Conservation (phyloP, 2,329 filamentous ascomycete species). For the Diaporthe nobilis region DNA sequence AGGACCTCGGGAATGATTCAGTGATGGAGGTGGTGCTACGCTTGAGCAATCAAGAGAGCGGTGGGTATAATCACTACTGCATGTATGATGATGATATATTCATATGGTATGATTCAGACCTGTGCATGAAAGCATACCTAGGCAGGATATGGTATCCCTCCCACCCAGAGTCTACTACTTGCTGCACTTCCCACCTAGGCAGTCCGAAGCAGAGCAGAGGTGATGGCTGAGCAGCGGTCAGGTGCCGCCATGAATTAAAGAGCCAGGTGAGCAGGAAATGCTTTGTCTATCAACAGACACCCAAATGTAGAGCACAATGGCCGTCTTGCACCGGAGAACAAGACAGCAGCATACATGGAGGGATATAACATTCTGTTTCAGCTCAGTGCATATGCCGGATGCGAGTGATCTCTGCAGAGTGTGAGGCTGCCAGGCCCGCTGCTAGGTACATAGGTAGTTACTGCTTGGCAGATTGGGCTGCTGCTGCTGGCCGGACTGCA, state of each 20-base stretch:
- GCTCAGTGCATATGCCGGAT: neutral
- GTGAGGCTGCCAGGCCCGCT: conserved; percentile 9
- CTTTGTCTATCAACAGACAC: conserved; percentile 12
- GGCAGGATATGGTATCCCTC: neutral
- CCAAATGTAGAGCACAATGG: neutral
- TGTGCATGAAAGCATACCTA: conserved; percentile 7
- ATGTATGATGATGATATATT: conserved; percentile 9
- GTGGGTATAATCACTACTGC: neutral
- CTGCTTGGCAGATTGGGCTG: conserved; percentile 8
- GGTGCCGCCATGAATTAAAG: neutral
- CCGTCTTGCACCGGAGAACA: neutral
- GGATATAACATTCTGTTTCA: neutral
- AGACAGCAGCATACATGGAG: neutral
- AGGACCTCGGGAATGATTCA: conserved; percentile 11
- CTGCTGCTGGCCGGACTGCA: neutral
- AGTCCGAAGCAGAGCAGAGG: neutral
- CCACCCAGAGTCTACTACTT: neutral
- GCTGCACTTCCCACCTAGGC: neutral
- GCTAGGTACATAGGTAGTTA: neutral
- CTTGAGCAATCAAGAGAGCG: neutral
- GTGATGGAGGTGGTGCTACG: neutral
- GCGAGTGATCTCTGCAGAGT: neutral
- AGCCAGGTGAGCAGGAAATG: neutral
- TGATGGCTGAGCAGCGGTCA: neutral
- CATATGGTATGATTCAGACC: conserved; percentile 24